phyloP scores from a whole-genome alignment of 1,139 yeast species.

The Pichia sp. region DNA sequence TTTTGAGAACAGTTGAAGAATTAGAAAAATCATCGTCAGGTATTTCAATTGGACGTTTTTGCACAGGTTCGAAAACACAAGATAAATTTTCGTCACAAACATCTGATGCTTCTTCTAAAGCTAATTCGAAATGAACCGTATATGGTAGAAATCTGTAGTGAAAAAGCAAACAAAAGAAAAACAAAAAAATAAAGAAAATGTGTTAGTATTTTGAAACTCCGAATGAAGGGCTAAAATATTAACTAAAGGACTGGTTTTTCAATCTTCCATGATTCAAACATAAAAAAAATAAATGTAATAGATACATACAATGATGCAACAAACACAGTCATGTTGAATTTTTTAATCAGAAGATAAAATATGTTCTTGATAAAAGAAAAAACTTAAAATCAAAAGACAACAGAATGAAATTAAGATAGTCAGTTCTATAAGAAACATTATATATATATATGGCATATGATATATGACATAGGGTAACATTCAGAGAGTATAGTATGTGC shows the following conservation, averaged over 20 bases:
- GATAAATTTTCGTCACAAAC: conserved; percentile 16
- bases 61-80: conserved; percentile 24
- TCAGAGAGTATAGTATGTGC: too few relatives aligned
- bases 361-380: too few relatives aligned
- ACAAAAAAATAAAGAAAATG: too few relatives aligned
- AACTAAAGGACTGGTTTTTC: too few relatives aligned
- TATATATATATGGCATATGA: too few relatives aligned
- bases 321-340: conserved; percentile 42
- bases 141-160: conserved; percentile 55
- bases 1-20: background rate
- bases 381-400: too few relatives aligned
- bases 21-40: background rate
- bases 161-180: background rate
- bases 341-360: too few relatives aligned
- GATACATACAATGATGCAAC: conserved; percentile 56
- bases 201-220: conserved; percentile 9
- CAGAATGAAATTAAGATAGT: too few relatives aligned
- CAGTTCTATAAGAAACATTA: too few relatives aligned
- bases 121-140: conserved; percentile 63
- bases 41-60: background rate
- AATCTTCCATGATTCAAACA: background rate
- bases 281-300: background rate
- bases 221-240: background rate
- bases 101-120: conserved; percentile 16
- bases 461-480: too few relatives aligned